Evolutionary conservation across 73 alveolate species (phyloP), one percentile per base, ranked within the genome.

Genomic region (Paramecium primaurelia): DNA sequence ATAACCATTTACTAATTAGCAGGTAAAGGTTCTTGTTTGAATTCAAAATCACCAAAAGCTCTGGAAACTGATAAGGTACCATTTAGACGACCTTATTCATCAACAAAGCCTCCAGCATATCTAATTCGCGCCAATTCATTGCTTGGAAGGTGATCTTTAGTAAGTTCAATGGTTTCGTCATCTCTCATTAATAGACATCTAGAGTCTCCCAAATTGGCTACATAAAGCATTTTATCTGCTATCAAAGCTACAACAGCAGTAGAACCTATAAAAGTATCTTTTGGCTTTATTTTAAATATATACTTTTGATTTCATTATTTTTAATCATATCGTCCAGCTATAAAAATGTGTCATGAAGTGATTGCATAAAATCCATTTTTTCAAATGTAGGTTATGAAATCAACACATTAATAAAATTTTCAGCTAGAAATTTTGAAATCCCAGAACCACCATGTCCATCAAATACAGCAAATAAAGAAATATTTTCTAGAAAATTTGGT

Each of bases 21-120:
- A 12, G 88, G 68, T 40, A 75, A 45, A n/a, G 88, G 30, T 34
- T 68, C 84, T 16, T 54, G n/a, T 83, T 97, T 97, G 89, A 93
- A 97, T 69, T 95, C 97, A 71, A 97, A 95, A 83, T 96, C 99
- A 4, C 99, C 99, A 25, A 94, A 44, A 25, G 96, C 95, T 92
- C 99, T 95, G 14, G 97, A 93, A 69, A 96, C 86, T 64, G 93
- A 85, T 59, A 96, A 88, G 6, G 54, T 30, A 44, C 98, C 98
- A 64, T 94, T 93, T 22, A 96, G 90, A 75, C 99, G 93, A 37
- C 95, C 96, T 30, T 85, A 30, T 10, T 84, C 92, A 42, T 89
- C 92, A 6, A 89, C 93, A 32, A 26, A 54, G 4, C 94, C 94
- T n/a, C 94, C 94, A 89, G 92, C 93, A 26, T 89, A 77, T 16